A percentile compares a stretch with the other conserved stretches of the same genome.
phyloP scores from a whole-genome alignment of 352 stramenopile species.

The Phytopythium sindhum region DNA sequence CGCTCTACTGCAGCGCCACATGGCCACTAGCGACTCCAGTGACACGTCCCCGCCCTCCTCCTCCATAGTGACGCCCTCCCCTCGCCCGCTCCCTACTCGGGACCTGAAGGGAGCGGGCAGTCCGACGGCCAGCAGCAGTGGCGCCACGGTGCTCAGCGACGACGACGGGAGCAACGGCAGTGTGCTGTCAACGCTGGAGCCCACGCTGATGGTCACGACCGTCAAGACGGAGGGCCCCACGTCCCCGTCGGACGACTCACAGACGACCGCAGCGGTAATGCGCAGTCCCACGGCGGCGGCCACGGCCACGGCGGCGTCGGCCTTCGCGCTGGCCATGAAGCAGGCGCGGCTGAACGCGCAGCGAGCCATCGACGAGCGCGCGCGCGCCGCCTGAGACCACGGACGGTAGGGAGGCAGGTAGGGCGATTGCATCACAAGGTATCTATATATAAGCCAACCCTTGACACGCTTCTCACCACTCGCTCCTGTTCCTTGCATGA shows the following conservation, averaged over 20 bases:
- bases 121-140: constrained; percentile 31
- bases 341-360: constrained; percentile 70
- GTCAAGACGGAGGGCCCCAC: neutral
- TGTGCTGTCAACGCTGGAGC: neutral
- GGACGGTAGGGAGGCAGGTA: too few species aligned
- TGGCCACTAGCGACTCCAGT: constrained; percentile 15
- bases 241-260: neutral
- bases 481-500: too few species aligned
- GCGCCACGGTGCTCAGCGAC: constrained; percentile 26
- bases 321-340: constrained; percentile 78
- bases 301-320: constrained; percentile 50
- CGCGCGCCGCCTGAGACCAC: constrained; percentile 11
- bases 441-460: too few species aligned
- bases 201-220: neutral
- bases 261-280: constrained; percentile 18
- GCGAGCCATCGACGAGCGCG: constrained; percentile 50
- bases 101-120: constrained; percentile 3
- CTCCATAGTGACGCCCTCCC: neutral
- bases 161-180: constrained; percentile 14
- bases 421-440: too few species aligned
- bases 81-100: too few species aligned
- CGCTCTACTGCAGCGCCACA: constrained; percentile 45
- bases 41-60: too few species aligned
- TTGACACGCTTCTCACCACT: too few species aligned
- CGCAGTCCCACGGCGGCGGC: constrained; percentile 36